phyloP scores from a whole-genome alignment of 164 flowering plant species.

The Vitis rupestris region DNA sequence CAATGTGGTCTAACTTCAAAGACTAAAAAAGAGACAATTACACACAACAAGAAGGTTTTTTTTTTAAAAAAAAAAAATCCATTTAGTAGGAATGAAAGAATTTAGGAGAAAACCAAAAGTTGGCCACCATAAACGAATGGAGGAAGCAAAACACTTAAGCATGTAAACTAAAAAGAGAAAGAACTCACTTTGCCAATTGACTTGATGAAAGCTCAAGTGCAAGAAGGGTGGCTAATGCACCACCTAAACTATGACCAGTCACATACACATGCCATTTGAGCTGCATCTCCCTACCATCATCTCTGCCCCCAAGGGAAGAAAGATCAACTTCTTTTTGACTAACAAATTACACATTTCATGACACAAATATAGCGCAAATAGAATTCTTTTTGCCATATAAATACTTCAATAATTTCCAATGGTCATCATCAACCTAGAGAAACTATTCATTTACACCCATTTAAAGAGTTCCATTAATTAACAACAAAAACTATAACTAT shows the following conservation, averaged over 20 bases:
- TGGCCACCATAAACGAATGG: background rate
- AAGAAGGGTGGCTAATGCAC: slow-evolving; percentile 93
- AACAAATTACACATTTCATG: slow-evolving; percentile 1
- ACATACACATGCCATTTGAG: slow-evolving; percentile 84
- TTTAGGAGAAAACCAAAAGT: too few species aligned
- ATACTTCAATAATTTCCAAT: background rate
- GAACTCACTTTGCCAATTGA: slow-evolving; percentile 83
- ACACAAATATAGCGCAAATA: background rate
- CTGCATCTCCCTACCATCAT: slow-evolving; percentile 40
- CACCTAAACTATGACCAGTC: slow-evolving; percentile 98
- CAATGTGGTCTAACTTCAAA: background rate
- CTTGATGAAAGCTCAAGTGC: slow-evolving; percentile 93
- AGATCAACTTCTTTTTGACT: background rate
- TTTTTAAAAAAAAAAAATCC: too few species aligned
- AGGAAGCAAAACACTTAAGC: background rate
- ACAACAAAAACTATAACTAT: too few species aligned
- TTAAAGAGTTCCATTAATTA: too few species aligned
- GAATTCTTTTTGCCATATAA: background rate
- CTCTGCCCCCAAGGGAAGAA: slow-evolving; percentile 41
- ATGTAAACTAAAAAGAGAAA: slow-evolving; percentile 1
- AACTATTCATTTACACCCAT: too few species aligned
- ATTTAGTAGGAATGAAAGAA: too few species aligned
- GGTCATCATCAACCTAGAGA: too few species aligned
- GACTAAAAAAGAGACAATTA: background rate
- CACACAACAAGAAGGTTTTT: background rate